Conservation (phyloP, 495 filamentous ascomycete genomes). For the Endocarpon pusillum region DNA sequence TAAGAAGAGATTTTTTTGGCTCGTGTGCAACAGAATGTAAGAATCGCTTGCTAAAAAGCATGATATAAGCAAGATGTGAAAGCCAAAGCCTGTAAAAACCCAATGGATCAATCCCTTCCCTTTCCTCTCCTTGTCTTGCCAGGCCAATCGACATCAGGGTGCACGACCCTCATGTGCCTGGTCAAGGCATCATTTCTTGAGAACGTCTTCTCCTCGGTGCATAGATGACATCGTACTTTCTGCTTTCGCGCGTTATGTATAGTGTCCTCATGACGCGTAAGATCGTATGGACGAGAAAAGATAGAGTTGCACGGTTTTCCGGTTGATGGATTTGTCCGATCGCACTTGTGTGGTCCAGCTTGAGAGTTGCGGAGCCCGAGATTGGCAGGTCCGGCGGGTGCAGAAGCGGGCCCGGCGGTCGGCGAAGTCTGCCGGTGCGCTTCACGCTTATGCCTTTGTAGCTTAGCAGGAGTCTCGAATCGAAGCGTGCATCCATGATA, state of each 20-base stretch:
- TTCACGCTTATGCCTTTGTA: constrained; percentile 93
- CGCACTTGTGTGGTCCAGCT: constrained; percentile 77
- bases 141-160: constrained; percentile 68
- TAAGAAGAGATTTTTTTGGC: no score
- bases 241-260: constrained; percentile 90
- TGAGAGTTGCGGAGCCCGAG: constrained; percentile 52
- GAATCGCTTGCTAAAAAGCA: no score
- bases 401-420: constrained; percentile 22
- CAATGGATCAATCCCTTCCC: background rate
- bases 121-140: constrained; percentile 29
- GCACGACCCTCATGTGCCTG: constrained; percentile 79
- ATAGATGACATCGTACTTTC: constrained; percentile 87
- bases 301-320: constrained; percentile 91
- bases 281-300: constrained; percentile 95
- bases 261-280: constrained; percentile 92
- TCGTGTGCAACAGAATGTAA: no score
- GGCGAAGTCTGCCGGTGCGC: constrained; percentile 54
- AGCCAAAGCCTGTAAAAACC: no score
- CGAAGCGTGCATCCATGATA: constrained; percentile 80
- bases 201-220: constrained; percentile 96
- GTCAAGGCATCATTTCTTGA: constrained; percentile 84
- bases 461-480: constrained; percentile 69
- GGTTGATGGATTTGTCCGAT: constrained; percentile 86
- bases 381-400: constrained; percentile 33
- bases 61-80: no score